Evolutionary conservation across 768 basidiomycete genomes (phyloP), one percentile per base, ranked within the genome.

Genomic region (Porphyrellus cyaneotinctus): DNA sequence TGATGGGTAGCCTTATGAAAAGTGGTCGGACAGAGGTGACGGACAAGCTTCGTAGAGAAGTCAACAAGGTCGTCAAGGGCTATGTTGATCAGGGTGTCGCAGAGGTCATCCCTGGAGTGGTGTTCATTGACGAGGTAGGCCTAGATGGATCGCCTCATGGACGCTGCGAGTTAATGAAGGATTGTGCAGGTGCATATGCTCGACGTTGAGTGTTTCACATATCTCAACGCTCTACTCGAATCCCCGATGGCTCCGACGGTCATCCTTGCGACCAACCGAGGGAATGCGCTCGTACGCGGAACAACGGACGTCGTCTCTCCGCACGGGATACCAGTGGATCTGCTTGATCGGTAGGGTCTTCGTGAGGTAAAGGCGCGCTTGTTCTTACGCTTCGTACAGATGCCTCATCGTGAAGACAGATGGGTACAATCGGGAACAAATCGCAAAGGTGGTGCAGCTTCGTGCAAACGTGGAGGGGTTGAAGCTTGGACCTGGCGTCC

Each of bases 81-180:
- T 97, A 98, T 67, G 95, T 98, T 32, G 95, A 98, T 64, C 95
- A 98, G 69, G 95, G 95, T 30, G 93, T 98, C 4, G 97, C 97
- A 12, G 97, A 99, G 72, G 84, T 98, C 22, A 88, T 99, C 2
- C 97, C 97, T 10, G 97, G 97, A 4, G 95, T 99, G 5, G 86
- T 98, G 14, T 99, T 99, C 71, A 95, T 99, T 56, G 97, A 98
- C 67, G 97, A 99, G 82, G 95, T 97, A 61, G 53, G 80, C 64
- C 6, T 36, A 51, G 45, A 43, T 20, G 30, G 39, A 22, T 56
- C 10, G 10, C 18, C 11, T 26, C 43, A 20, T 11, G 13, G 28
- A 17, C 12, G 11, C 37, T 9, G 14, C 6, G 37, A 36, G 37
- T 31, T 63, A n/a, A 68, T 11, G 14, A 7, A 22, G n/a, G 23